Conservation (phyloP, 2,329 filamentous ascomycete genomes). For the Aureobasidium musti region DNA sequence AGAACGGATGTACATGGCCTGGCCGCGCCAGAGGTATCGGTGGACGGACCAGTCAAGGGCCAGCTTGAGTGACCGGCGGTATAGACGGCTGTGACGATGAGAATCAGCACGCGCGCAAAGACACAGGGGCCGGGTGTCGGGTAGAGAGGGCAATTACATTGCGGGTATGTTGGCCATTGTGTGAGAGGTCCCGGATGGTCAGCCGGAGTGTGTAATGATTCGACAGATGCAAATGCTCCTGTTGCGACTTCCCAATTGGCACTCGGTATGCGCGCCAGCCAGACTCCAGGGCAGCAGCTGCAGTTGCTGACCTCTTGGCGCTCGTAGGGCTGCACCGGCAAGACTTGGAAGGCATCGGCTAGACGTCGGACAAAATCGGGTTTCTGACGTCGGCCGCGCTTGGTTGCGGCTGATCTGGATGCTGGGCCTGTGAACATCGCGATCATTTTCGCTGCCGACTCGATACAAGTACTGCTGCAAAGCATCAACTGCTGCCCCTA, state of each 20-base stretch:
- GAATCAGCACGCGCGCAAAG: slow-evolving; percentile 15
- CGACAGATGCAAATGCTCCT: slow-evolving; percentile 9
- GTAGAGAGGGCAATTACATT: slow-evolving; percentile 25
- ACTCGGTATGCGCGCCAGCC: not conserved
- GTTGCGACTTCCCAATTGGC: slow-evolving; percentile 14
- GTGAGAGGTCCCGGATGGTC: slow-evolving; percentile 8
- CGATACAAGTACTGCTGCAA: slow-evolving; percentile 16
- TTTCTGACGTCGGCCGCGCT: slow-evolving; percentile 25
- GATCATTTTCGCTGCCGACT: slow-evolving; percentile 18
- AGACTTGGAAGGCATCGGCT: not conserved
- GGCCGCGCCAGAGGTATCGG: slow-evolving; percentile 88
- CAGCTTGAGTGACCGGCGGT: slow-evolving; percentile 89
- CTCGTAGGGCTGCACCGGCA: slow-evolving; percentile 10
- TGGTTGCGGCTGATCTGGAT: slow-evolving; percentile 26
- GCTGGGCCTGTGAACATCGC: not conserved
- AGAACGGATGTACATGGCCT: slow-evolving; percentile 92
- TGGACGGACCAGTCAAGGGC: slow-evolving; percentile 95
- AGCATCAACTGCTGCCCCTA: slow-evolving; percentile 23
- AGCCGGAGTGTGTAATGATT: not conserved
- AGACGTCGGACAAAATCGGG: not conserved
- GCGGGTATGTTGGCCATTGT: slow-evolving; percentile 31
- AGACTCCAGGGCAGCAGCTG: slow-evolving; percentile 8
- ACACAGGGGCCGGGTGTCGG: slow-evolving; percentile 11
- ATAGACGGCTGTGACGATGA: slow-evolving; percentile 63
- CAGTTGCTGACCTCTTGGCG: slow-evolving; percentile 27